Conservation (phyloP, 2,329 filamentous ascomycete species). For the Arthrinium phaeospermum region DNA sequence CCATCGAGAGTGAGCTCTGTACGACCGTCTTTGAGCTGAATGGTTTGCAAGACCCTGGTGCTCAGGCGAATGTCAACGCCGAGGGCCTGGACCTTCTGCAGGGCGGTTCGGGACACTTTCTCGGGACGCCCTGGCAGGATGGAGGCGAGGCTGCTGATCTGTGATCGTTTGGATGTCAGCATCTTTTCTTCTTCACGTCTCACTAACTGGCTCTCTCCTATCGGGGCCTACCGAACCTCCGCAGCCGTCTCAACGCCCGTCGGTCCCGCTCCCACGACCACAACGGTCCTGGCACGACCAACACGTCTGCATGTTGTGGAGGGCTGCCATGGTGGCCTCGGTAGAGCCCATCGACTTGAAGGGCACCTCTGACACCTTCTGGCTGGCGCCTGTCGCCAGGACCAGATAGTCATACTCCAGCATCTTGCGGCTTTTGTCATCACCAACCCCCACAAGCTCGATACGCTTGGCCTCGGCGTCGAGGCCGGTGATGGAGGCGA, state of each 20-base stretch:
- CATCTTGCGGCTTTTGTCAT: constrained; percentile 36
- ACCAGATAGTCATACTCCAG: constrained; percentile 59
- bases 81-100: constrained; percentile 19
- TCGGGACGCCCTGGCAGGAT: constrained; percentile 19
- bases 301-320: constrained; percentile 48
- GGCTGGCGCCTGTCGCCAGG: constrained; percentile 58
- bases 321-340: constrained; percentile 46
- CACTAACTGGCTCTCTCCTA: background rate
- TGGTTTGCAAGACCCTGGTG: constrained; percentile 21
- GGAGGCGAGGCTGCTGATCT: constrained; percentile 17
- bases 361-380: constrained; percentile 47
- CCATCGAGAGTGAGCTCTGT: constrained; percentile 28
- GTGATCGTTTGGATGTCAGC: background rate
- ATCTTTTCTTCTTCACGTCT: no score
- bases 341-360: constrained; percentile 55
- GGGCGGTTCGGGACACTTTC: constrained; percentile 21
- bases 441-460: constrained; percentile 33
- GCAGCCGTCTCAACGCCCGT: constrained; percentile 58
- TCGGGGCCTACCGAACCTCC: no score
- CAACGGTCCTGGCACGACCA: constrained; percentile 50
- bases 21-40: constrained; percentile 11
- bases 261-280: constrained; percentile 56
- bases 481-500: constrained; percentile 52
- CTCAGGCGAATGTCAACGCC: constrained; percentile 21
- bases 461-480: constrained; percentile 50